Conservation (phyloP, 148 eudicot species). For the Nyssa sinensis region DNA sequence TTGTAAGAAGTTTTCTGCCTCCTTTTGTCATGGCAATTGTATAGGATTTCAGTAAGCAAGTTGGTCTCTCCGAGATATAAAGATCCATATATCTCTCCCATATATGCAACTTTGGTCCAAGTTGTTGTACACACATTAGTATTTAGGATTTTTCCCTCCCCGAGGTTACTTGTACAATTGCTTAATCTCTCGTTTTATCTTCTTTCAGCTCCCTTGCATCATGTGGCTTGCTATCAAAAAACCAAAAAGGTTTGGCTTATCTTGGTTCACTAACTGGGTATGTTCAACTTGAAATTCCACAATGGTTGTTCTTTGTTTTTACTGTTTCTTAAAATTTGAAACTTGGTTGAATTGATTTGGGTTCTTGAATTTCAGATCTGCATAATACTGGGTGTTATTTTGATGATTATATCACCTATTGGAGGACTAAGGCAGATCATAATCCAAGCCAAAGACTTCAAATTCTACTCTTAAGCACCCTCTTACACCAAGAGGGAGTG, state of each 20-base stretch:
- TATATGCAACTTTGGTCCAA: too few relatives aligned
- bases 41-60: too few relatives aligned
- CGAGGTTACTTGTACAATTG: neutral
- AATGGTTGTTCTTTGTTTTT: neutral
- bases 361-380: slow-evolving; percentile 24
- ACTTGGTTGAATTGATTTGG: neutral
- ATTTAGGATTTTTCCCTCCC: too few relatives aligned
- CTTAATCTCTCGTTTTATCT: neutral
- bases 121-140: too few relatives aligned
- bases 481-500: neutral
- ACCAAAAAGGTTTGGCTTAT: slow-evolving; percentile 21
- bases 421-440: slow-evolving; percentile 41
- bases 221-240: slow-evolving; percentile 27
- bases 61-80: neutral
- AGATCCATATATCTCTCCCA: too few relatives aligned
- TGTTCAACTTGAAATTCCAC: neutral
- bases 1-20: slow-evolving; percentile 24
- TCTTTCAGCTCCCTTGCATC: slow-evolving; percentile 25
- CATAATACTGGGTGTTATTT: slow-evolving; percentile 34
- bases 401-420: slow-evolving; percentile 40
- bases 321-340: neutral
- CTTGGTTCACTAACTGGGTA: slow-evolving; percentile 37
- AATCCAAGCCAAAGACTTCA: slow-evolving; percentile 17
- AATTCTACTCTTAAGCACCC: slow-evolving; percentile 31
- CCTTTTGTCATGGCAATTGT: neutral